Percentiles rank a stretch among this genome's conserved stretches.
These are phyloP conservation scores for Metschnikowia cubensis DNA, from an alignment of 805 yeast genomes.

Conservation along the genomic window DNA sequence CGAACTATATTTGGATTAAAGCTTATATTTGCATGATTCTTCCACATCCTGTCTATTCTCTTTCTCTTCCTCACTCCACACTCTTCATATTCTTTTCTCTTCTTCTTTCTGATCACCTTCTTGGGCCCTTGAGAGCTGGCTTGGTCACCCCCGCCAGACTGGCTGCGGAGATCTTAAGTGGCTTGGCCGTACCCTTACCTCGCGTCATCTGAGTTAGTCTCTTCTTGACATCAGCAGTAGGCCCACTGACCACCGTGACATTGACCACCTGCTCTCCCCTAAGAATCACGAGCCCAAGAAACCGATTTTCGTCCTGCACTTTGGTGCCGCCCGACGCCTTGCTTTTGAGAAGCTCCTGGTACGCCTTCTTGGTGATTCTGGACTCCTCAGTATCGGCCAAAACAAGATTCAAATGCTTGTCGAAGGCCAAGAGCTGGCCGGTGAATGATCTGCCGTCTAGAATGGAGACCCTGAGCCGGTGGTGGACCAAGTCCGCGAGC, in stretches of 20 bases:
- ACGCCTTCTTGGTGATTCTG: conserved; percentile 64
- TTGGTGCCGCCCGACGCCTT: conserved; percentile 24
- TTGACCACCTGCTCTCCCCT: conserved; percentile 87
- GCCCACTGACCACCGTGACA: conserved; percentile 60
- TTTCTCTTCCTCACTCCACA: neutral
- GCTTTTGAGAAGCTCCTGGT: conserved; percentile 30
- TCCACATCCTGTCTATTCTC: too few relatives aligned
- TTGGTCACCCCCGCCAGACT: conserved; percentile 13
- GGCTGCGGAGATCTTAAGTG: conserved; percentile 32
- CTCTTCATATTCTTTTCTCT: neutral
- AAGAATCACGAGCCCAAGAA: conserved; percentile 74
- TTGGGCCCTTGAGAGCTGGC: conserved; percentile 25
- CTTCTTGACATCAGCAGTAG: conserved; percentile 44
- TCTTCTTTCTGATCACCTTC: neutral
- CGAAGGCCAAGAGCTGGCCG: conserved; percentile 85
- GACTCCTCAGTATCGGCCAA: conserved; percentile 81
- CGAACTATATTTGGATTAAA: too few relatives aligned
- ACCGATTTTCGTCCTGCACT: conserved; percentile 62
- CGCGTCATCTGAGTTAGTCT: conserved; percentile 19
- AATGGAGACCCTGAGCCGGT: conserved; percentile 67
- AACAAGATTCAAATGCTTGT: conserved; percentile 83
- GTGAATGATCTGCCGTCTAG: conserved; percentile 73
- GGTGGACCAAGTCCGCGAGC: conserved; percentile 66
- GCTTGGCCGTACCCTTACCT: conserved; percentile 28
- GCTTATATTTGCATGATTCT: too few relatives aligned